phyloP scores from a whole-genome alignment of 1,284 basidiomycete species.

The Trametes polyzona region DNA sequence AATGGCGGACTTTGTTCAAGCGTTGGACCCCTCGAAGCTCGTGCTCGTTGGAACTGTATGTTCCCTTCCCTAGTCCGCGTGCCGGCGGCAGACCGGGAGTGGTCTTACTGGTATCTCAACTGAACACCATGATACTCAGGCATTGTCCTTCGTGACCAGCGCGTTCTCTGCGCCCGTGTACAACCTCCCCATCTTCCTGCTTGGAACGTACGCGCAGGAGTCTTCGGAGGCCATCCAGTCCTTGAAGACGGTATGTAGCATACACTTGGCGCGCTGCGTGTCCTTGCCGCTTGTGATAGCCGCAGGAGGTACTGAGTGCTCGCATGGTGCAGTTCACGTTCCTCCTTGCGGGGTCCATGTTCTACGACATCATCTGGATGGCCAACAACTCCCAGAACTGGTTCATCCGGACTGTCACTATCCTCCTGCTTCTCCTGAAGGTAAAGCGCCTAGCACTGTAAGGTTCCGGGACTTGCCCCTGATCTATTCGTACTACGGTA shows the following conservation, averaged over 20 bases:
- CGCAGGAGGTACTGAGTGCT: neutral
- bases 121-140: slow-evolving; percentile 32
- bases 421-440: slow-evolving; percentile 71
- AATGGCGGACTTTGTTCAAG: slow-evolving; percentile 72
- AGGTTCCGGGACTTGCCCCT: neutral
- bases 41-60: slow-evolving; percentile 65
- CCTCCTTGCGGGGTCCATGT: slow-evolving; percentile 58
- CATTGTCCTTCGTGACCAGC: slow-evolving; percentile 62
- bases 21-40: slow-evolving; percentile 71
- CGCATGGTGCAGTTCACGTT: slow-evolving; percentile 58
- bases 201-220: slow-evolving; percentile 74
- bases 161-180: slow-evolving; percentile 66
- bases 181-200: slow-evolving; percentile 76
- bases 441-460: slow-evolving; percentile 38
- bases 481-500: neutral
- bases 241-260: slow-evolving; percentile 60
- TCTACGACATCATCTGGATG: slow-evolving; percentile 79
- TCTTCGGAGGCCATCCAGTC: slow-evolving; percentile 64
- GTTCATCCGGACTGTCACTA: slow-evolving; percentile 57
- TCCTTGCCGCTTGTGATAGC: neutral
- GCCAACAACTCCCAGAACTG: slow-evolving; percentile 55
- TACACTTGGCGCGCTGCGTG: neutral
- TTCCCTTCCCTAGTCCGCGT: slow-evolving; percentile 8
- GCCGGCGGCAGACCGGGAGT: too few relatives aligned
- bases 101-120: neutral